Evolutionary conservation across 768 basidiomycete genomes (phyloP), one percentile per base, ranked within the genome.

Genomic region (Leccinum longicurvipes): DNA sequence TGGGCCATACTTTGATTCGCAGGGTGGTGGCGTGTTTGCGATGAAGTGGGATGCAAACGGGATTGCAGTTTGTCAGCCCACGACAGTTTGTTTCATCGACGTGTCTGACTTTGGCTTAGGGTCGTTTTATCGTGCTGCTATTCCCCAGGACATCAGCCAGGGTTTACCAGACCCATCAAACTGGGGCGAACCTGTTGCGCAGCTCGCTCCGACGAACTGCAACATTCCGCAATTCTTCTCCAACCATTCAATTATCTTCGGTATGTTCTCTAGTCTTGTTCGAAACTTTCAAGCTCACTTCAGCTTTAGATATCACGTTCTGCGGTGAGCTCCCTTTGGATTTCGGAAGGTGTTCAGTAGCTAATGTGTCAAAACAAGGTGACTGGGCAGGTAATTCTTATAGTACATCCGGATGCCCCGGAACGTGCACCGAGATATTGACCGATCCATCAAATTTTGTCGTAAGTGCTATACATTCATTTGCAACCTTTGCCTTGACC

Each of bases 311-410:
- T 67, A 89, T 91, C 61, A 91, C 89, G 2, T 88, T 91, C 62
- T 91, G 90, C 63, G 89, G 89, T 85, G 67, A 65, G 77, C 52
- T 51, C 54, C 50, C 55, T 53, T n/a, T 49, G 3, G 10, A 24
- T 24, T 34, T 49, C 28, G 17, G 32, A 23, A 7, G 19, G 32
- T 11, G 24, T 31, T 55, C 36, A 14, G 52, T 8, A 52, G 41
- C 50, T 61, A 23, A 66, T 53, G 47, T 27, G 21, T 52, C 12
- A 48, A 36, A 64, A 57, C 41, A 57, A 89, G 86, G 86, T 61
- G 89, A 90, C 71, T 91, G 89, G 90, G 90, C 90, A 15, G 89
- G 89, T 25, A 89, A 90, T 67, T 84, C 86, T 5, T 91, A 91
- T 62, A 79, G 82, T 5, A 86, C 86, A 10, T 84, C 81, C 2